Base-by-base conservation (phyloP, 148 eudicot genomes). In the Rhododendron griersonianum region DNA sequence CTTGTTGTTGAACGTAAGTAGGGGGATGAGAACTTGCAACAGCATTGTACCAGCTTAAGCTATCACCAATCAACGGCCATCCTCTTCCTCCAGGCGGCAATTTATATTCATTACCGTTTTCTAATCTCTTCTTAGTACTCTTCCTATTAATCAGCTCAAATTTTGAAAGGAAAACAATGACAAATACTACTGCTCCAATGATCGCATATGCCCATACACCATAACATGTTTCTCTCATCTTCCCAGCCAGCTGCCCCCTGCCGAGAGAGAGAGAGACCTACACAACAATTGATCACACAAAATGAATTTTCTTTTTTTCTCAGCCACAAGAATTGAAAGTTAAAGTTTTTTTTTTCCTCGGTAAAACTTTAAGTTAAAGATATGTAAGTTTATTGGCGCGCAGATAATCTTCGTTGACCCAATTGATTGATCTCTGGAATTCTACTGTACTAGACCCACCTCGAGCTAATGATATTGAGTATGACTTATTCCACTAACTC, bases 1-100 rank as follows among this genome's bases (percentile, higher is more conserved):
- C 92, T 77, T 92, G 91, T 84, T 89, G 81, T 84, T 91, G 67
- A 48, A 92, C 94, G 45, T 89, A 92, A 73, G 71, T 7, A n/a
- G 94, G 90, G 18, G 94, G 94, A 87, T 92, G 91, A 89, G 94
- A 91, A 80, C 94, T 87, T 33, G 92, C 91, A 86, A 89, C 91
- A 14, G 92, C 92, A 63, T 88, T 92, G 80, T 88, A 89, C 94
- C 94, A 92, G 74, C 83, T 86, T 53, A 91, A 84, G 91, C 92
- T 89, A 69, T 92, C 89, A 23, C 94, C 92, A 9, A 92, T 81
- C n/a, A 92, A 84, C 23, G 92, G 94, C 94, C 90, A 92, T 5
- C 94, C 94, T 87, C 89, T 81, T 84, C 87, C 63, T 75, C 94
- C 94, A 0, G 92, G 92, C 59, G 94, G 92, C 71, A 92, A 81